Percentiles rank a stretch among this genome's conserved stretches.
These are phyloP conservation scores for Lasiodiplodia sp. DNA, from an alignment of 2,329 filamentous ascomycete species.

Conservation along the genomic window DNA sequence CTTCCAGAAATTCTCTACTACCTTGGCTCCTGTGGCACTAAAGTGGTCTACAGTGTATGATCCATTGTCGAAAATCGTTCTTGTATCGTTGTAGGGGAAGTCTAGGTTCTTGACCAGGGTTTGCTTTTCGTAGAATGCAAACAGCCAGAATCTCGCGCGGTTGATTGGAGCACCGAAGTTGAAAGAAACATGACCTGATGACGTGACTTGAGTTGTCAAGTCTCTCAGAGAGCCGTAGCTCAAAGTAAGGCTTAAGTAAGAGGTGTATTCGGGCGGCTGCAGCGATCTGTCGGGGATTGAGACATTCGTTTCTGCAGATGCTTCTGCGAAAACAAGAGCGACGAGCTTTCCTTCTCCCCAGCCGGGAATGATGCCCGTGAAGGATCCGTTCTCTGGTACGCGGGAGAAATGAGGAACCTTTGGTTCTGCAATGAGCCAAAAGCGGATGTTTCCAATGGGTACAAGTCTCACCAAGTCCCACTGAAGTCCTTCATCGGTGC, in stretches of 20 bases:
- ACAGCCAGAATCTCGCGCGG: conserved; percentile 28
- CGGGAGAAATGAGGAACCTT: conserved; percentile 31
- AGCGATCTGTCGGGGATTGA: not conserved
- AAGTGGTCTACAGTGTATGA: conserved; percentile 53
- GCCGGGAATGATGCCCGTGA: not conserved
- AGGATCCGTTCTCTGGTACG: not conserved
- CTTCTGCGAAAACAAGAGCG: not conserved
- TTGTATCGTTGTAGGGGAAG: conserved; percentile 29
- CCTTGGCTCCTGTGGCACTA: conserved; percentile 45
- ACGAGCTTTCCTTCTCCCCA: not conserved
- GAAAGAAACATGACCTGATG: not conserved
- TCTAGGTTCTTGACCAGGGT: conserved; percentile 29
- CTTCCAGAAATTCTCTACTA: conserved; percentile 44
- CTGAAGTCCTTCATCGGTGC: conserved; percentile 42
- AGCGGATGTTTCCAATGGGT: too few relatives aligned
- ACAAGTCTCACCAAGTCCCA: conserved; percentile 37
- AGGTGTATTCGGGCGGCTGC: too few relatives aligned
- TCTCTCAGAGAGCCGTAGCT: not conserved
- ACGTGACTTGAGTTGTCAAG: not conserved
- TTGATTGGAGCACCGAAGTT: conserved; percentile 40
- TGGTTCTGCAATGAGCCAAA: too few relatives aligned
- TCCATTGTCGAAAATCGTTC: conserved; percentile 46
- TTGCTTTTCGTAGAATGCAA: conserved; percentile 27
- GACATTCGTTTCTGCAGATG: not conserved
- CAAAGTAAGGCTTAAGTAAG: not conserved